Evolutionary conservation across 768 basidiomycete genomes (phyloP), one percentile per base, ranked within the genome.

Genomic region (Boletus speciosus): DNA sequence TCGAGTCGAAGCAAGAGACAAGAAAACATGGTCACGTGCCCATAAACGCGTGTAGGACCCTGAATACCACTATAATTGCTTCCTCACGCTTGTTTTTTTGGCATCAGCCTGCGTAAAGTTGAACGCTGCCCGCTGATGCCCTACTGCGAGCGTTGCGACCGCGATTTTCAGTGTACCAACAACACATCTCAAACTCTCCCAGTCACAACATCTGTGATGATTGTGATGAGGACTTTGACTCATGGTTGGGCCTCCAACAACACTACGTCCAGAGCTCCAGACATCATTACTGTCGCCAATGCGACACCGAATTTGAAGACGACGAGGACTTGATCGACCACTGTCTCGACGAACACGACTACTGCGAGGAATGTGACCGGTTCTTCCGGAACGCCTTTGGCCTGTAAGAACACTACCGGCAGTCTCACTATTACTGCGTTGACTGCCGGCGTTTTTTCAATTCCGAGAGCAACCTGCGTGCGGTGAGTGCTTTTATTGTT

Each of bases 231-330:
- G 82, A 84, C 57, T 85, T 85, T 61, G 5, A 59, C 0, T 63
- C 77, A 0, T 56, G 57, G 57, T 3, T 0, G 1, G 76, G 61
- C 0, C 76, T 81, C 52, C 71, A 68, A 51, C 72, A 82, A 51
- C 85, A 87, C 64, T 84, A 66, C 57, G 72, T 78, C 25, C 74
- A 82, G 49, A 82, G 79, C 61, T 66, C 71, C 7, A 25, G 14
- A 0, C 85, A 85, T 49, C 15, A 64, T 38, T 86, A 79, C 54
- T 87, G 86, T 64, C 77, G 78, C 51, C 37, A 59, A 19, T 86
- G 85, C 65, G 50, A 77, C 29, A 51, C 55, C 16, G 76, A 82
- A 51, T 83, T 81, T 54, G 41, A 61, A 5, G 55, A 68, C 47
- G 21, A 60, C 0, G 19, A 62, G 0, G 69, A 70, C 0, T 73